Base-by-base conservation (phyloP, 768 basidiomycete genomes). In the Calocera viscosa region DNA sequence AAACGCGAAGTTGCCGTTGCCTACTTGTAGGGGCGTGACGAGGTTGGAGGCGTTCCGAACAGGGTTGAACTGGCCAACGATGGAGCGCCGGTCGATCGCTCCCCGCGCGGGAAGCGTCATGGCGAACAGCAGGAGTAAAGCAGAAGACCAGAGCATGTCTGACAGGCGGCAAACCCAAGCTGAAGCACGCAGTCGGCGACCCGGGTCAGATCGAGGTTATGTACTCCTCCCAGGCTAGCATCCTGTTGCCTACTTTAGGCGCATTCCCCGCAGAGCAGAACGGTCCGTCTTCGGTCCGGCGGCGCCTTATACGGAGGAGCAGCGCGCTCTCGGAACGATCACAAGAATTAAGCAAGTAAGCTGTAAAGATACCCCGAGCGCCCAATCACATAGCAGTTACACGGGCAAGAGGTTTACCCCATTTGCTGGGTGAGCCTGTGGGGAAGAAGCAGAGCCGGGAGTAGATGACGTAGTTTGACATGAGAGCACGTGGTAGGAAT, bases 1-100 rank as follows among this genome's bases (percentile, higher is more conserved):
- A 68, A 86, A 85, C 19, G 83, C 83, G 68, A 86, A 84, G 72
- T 84, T 82, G 17, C 84, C 83, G 72, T 85, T 86, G 16, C 84
- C 84, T 64, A 84, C 77, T 73, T 84, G 84, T 78, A 84, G 80
- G 3, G 83, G 83, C 14, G 83, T 84, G 35, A 74, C 75, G 26
- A 71, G 60, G 70, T 75, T 79, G 10, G 82, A 82, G 8, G 79
- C 79, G 73, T 77, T 80, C 16, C 83, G 80, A 3, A 73, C 75
- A 1, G 83, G 83, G 73, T 83, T 83, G 76, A 80, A 84, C 17
- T 77, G 75, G 12, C 77, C 73, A 32, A 84, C 82, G 64, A 85
- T 66, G 11, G 78, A 70, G 30, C 76, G 76, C 10, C 83, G 80
- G 72, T 81, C 74, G 71, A 83, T 83, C 35, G 30, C 53, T 28